Evolutionary conservation across 306 rosid genomes (phyloP).

Genomic region (Quercus alba): DNA sequence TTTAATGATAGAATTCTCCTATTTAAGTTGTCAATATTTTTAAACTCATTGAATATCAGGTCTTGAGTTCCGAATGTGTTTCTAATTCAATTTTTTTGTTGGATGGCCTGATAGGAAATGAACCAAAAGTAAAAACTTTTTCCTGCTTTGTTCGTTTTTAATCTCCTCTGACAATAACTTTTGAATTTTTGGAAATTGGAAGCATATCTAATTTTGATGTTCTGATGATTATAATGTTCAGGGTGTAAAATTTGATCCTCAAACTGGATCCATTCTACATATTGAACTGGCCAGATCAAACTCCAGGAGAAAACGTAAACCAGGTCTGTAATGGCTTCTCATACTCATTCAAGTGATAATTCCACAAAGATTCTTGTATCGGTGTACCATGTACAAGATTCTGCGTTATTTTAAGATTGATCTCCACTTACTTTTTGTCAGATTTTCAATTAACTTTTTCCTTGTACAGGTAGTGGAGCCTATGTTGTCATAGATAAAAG

Average conservation of each 20-base stretch:
- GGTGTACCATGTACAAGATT: not conserved
- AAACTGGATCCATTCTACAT: slow-evolving; percentile 75
- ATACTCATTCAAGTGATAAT: not conserved
- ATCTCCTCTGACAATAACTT: not conserved
- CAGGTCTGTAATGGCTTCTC: slow-evolving; percentile 43
- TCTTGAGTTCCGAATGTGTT: not conserved
- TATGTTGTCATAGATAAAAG: slow-evolving; percentile 92
- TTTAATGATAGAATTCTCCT: not conserved
- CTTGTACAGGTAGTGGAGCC: slow-evolving; percentile 71
- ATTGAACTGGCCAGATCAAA: slow-evolving; percentile 92
- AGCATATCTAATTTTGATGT: slow-evolving; percentile 24
- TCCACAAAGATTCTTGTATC: not conserved
- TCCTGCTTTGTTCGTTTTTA: not conserved
- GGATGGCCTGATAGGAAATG: not conserved
- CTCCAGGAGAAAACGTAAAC: slow-evolving; percentile 89
- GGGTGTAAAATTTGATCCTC: slow-evolving; percentile 98
- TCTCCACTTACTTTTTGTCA: slow-evolving; percentile 11
- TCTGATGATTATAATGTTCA: slow-evolving; percentile 26
- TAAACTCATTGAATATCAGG: not conserved
- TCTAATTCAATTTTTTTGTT: slow-evolving; percentile 11
- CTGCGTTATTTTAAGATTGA: not conserved
- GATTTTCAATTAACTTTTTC: slow-evolving; percentile 1
- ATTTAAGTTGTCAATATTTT: not conserved
- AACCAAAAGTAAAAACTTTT: not conserved
- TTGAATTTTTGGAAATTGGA: slow-evolving; percentile 15